phyloP scores from a whole-genome alignment of 1,139 yeast species.

The Spathaspora sp. region DNA sequence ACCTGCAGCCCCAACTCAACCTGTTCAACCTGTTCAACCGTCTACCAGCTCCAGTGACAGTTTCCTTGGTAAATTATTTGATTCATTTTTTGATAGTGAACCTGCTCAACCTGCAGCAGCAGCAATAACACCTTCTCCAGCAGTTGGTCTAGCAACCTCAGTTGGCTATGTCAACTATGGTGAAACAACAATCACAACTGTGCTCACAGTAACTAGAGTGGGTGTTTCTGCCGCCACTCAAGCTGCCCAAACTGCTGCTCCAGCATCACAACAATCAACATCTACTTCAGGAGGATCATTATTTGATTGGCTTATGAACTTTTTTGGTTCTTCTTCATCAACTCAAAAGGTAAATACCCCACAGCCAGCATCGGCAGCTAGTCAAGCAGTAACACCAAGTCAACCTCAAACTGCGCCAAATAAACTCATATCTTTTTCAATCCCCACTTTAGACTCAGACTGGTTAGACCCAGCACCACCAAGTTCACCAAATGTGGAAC shows the following conservation, averaged over 20 bases:
- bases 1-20: no score
- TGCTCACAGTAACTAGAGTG: not conserved
- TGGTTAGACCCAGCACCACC: not conserved
- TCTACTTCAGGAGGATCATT: not conserved
- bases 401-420: not conserved
- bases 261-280: not conserved
- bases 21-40: no score
- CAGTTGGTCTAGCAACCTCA: slow-evolving; percentile 7
- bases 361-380: no score
- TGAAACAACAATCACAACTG: not conserved
- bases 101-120: slow-evolving; percentile 6
- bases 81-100: not conserved
- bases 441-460: no score
- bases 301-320: not conserved
- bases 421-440: no score
- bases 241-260: not conserved
- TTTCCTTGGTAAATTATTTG: not conserved
- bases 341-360: not conserved
- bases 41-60: not conserved
- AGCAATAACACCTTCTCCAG: slow-evolving; percentile 10
- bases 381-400: slow-evolving; percentile 10
- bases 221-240: not conserved
- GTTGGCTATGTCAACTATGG: not conserved
- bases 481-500: not conserved
- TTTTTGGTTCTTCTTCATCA: slow-evolving; percentile 10